phyloP scores from a whole-genome alignment of 2,329 filamentous ascomycete species.

The Trichophyton verrucosum region DNA sequence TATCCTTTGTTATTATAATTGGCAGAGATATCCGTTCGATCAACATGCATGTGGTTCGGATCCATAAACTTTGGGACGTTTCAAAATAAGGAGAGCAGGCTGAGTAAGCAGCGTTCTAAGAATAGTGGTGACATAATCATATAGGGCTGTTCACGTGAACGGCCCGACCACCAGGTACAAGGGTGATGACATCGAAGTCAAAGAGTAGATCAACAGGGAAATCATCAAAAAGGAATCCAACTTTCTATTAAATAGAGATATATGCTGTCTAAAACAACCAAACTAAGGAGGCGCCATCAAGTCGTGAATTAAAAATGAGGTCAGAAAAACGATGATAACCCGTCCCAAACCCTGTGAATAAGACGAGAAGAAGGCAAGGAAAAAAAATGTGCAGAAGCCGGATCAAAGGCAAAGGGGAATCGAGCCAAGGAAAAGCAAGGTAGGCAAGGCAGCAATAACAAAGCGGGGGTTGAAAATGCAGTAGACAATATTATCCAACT shows the following conservation, averaged over 20 bases:
- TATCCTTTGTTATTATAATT: no score
- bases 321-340: neutral
- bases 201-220: neutral
- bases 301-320: neutral
- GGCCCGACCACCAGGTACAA: neutral
- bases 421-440: neutral
- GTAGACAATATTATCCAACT: neutral
- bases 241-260: neutral
- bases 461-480: neutral
- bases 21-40: no score
- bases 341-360: neutral
- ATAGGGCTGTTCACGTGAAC: neutral
- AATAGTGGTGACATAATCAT: neutral
- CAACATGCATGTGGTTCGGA: neutral
- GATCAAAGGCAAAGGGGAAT: conserved; percentile 1
- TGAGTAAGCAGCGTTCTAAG: neutral
- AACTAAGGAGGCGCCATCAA: neutral
- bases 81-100: neutral
- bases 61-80: neutral
- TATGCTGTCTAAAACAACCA: neutral
- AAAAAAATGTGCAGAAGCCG: neutral
- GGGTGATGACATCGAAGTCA: neutral
- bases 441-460: neutral
- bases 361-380: neutral
- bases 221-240: neutral